Conservation (phyloP, 257 asterid species). For the Agastache rugosa region DNA sequence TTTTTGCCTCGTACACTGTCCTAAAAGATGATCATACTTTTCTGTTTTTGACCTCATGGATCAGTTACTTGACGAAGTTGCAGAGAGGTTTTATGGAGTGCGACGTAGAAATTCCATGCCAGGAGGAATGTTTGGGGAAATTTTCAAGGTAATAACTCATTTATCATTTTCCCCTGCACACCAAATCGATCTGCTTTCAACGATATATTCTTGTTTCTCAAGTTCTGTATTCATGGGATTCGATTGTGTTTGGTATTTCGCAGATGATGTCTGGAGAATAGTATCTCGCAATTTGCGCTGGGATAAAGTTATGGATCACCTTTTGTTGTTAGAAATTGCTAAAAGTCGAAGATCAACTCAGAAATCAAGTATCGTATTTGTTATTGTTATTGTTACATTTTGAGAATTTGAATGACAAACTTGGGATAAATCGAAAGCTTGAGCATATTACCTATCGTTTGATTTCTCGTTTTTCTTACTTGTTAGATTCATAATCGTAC, state of each 20-base stretch:
- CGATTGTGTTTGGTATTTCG: conserved; percentile 31
- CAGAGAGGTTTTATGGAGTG: conserved; percentile 84
- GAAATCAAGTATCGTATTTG: background rate
- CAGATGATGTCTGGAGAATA: conserved; percentile 87
- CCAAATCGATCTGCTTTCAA: background rate
- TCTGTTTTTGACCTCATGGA: conserved; percentile 35
- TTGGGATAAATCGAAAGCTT: background rate
- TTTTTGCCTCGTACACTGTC: conserved; percentile 9
- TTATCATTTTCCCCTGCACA: background rate
- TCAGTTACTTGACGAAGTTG: conserved; percentile 88
- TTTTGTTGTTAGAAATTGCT: background rate
- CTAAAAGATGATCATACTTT: conserved; percentile 14
- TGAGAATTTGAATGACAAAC: background rate
- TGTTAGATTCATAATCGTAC: background rate
- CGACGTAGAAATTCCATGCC: conserved; percentile 76
- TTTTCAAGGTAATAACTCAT: conserved; percentile 65
- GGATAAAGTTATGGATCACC: conserved; percentile 14
- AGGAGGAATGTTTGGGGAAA: conserved; percentile 96
- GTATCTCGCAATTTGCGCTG: conserved; percentile 1
- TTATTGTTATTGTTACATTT: background rate
- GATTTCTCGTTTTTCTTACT: background rate
- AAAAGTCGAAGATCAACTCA: background rate
- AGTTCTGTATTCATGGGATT: background rate
- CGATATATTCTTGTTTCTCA: background rate
- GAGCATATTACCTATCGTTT: background rate